These are phyloP conservation scores for Pythium periplocum DNA, from an alignment of 352 stramenopile genomes.

Conservation along the genomic window DNA sequence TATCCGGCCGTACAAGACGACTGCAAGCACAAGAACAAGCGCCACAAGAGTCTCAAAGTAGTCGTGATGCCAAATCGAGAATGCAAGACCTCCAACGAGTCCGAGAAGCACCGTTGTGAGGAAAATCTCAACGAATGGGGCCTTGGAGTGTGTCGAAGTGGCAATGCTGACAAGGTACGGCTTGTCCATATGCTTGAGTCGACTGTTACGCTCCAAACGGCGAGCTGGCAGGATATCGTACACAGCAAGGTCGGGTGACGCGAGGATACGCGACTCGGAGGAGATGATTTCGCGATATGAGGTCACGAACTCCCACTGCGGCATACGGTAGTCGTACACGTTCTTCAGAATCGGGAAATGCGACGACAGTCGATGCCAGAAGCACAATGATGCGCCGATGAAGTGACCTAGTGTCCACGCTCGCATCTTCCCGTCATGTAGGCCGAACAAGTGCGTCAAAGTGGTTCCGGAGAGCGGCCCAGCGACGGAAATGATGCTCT, in stretches of 20 bases:
- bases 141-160: conserved; percentile 39
- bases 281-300: conserved; percentile 31
- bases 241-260: conserved; percentile 36
- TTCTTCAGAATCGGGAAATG: conserved; percentile 36
- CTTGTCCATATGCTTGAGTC: conserved; percentile 55
- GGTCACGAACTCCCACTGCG: conserved; percentile 35
- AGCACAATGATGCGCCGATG: conserved; percentile 26
- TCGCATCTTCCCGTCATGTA: conserved; percentile 31
- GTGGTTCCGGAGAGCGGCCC: conserved; percentile 52
- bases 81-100: not conserved
- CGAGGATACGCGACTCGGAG: conserved; percentile 26
- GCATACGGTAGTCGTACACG: conserved; percentile 49
- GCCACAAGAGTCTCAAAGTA: not conserved
- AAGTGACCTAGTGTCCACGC: conserved; percentile 29
- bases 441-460: conserved; percentile 42
- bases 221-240: conserved; percentile 43
- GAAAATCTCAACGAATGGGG: conserved; percentile 25
- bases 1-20: conserved; percentile 27
- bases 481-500: conserved; percentile 53
- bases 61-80: not conserved
- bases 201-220: conserved; percentile 40
- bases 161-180: conserved; percentile 61
- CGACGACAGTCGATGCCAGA: conserved; percentile 36
- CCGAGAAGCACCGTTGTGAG: conserved; percentile 16
- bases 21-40: conserved; percentile 12